Evolutionary conservation across 176 grass and related monocot genomes (phyloP).

Genomic region (sorghum (Sorghum bicolor)): DNA sequence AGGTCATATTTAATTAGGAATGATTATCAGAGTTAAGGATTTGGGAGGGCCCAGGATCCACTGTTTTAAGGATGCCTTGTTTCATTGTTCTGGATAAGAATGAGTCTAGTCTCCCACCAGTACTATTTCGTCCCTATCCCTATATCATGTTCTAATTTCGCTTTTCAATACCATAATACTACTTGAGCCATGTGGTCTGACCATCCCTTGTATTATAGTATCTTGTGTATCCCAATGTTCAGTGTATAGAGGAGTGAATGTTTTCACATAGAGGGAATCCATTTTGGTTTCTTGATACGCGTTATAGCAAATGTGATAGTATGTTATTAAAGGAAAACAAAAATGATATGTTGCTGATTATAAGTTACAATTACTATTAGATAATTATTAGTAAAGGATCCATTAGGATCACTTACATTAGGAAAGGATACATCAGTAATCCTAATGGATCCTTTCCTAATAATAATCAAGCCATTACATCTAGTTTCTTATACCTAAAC

Average conservation of each 20-base stretch:
- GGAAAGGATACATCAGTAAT: no score
- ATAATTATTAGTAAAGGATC: no score
- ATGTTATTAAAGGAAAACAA: background rate
- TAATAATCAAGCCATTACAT: no score
- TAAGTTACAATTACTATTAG: background rate
- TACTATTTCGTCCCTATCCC: background rate
- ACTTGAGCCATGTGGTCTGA: background rate
- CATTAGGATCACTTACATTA: no score
- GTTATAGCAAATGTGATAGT: background rate
- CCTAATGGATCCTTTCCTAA: no score
- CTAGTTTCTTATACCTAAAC: conserved; percentile 9
- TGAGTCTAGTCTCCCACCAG: background rate
- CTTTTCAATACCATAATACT: background rate
- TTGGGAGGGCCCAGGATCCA: background rate
- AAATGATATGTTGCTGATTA: background rate
- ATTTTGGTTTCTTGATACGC: conserved; percentile 1
- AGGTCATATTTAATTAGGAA: background rate
- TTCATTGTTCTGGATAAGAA: background rate
- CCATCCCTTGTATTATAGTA: background rate
- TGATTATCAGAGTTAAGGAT: background rate
- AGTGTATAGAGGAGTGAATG: background rate
- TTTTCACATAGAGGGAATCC: background rate
- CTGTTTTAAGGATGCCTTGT: background rate
- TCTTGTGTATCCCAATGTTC: background rate
- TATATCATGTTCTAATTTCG: background rate